A percentile compares a stretch with the other conserved stretches of the same genome.
phyloP scores from a whole-genome alignment of 805 yeast genomes.

The Spathaspora girioi region DNA sequence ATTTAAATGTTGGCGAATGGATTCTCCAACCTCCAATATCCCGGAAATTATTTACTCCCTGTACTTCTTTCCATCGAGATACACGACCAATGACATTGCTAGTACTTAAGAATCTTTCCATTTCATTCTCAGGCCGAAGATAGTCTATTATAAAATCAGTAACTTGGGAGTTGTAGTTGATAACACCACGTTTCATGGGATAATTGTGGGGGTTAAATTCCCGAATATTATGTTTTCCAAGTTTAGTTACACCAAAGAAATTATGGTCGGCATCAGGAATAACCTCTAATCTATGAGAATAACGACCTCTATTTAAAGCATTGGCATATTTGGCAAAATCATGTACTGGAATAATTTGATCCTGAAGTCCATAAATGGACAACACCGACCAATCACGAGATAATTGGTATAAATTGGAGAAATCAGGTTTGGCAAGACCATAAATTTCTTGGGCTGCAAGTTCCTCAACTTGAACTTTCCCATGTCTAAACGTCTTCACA shows the following conservation, averaged over 20 bases:
- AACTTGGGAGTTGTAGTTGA: constrained; percentile 59
- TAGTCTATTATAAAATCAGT: constrained; percentile 47
- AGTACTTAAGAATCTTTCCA: constrained; percentile 46
- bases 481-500: constrained; percentile 40
- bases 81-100: constrained; percentile 33
- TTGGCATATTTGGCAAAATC: constrained; percentile 63
- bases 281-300: constrained; percentile 47
- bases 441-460: constrained; percentile 49
- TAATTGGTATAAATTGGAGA: constrained; percentile 37
- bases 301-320: constrained; percentile 49
- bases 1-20: constrained; percentile 21
- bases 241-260: constrained; percentile 52
- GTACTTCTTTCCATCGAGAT: constrained; percentile 59
- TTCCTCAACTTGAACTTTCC: constrained; percentile 38
- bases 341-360: constrained; percentile 57
- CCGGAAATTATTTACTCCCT: constrained; percentile 70
- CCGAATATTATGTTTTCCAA: constrained; percentile 31
- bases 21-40: constrained; percentile 77
- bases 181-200: constrained; percentile 46
- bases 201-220: constrained; percentile 32
- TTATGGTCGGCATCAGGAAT: constrained; percentile 79
- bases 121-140: constrained; percentile 45
- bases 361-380: constrained; percentile 69
- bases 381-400: constrained; percentile 50
- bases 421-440: constrained; percentile 47